A percentile compares a stretch with the other conserved stretches of the same genome.
Evolutionary conservation across 2,329 filamentous ascomycete genomes (phyloP).

Genomic region (Fusarium sororula): DNA sequence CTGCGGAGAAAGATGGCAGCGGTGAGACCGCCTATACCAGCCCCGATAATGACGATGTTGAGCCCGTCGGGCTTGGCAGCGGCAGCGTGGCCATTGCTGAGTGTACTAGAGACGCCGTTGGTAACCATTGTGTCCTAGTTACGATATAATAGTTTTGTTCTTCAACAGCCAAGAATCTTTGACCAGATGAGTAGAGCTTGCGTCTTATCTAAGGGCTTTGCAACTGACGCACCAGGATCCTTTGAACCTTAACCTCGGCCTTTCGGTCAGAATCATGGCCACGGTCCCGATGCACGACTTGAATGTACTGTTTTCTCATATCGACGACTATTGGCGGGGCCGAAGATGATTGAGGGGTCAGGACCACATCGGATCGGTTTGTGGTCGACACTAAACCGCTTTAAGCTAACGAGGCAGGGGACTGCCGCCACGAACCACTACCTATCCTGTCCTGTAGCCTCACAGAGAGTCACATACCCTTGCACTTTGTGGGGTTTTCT

Average conservation of each 20-base stretch:
- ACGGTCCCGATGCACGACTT: background rate
- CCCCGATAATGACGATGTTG: slow-evolving; percentile 22
- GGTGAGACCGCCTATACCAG: slow-evolving; percentile 59
- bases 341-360: background rate
- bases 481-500: background rate
- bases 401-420: background rate
- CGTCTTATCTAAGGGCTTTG: background rate
- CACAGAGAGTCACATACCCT: background rate
- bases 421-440: no score
- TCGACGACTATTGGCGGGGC: background rate
- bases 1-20: slow-evolving; percentile 60
- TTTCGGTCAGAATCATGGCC: background rate
- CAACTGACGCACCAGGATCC: background rate
- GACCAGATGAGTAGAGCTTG: background rate
- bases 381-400: background rate
- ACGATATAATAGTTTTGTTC: accelerated
- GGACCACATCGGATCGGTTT: background rate
- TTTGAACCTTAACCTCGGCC: background rate
- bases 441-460: no score
- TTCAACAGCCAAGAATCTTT: accelerated
- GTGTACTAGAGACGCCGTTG: accelerated
- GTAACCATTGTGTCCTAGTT: background rate
- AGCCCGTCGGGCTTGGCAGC: background rate
- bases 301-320: background rate
- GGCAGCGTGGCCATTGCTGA: background rate